A percentile compares a stretch with the other conserved stretches of the same genome.
Conservation (phyloP, 192 early-diverging fungal species). For the Entrophospora sp. region DNA sequence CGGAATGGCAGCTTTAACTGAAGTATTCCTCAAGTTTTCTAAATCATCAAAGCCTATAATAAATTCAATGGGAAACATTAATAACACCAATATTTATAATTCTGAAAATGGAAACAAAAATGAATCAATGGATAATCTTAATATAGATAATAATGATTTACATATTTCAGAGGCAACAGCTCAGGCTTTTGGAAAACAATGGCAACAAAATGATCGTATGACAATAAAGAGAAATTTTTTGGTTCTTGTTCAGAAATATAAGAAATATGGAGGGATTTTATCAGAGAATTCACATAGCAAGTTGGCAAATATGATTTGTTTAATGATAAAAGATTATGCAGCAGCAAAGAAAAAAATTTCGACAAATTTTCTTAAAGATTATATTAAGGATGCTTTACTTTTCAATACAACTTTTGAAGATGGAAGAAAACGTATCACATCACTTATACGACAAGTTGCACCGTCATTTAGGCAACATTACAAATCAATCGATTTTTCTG, state of each 20-base stretch:
- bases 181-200: constrained; percentile 41
- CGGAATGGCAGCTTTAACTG: constrained; percentile 36
- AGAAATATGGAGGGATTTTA: constrained; percentile 33
- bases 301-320: constrained; percentile 35
- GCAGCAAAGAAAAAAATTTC: constrained; percentile 28
- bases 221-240: constrained; percentile 49
- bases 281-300: constrained; percentile 37
- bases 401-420: constrained; percentile 7
- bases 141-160: too few relatives aligned
- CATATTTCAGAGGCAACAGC: background rate
- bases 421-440: constrained; percentile 10
- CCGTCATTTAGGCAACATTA: constrained; percentile 28
- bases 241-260: constrained; percentile 35
- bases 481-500: constrained; percentile 39
- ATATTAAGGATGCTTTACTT: constrained; percentile 26
- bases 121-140: background rate
- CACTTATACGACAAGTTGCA: constrained; percentile 24
- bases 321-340: constrained; percentile 39
- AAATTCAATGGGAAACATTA: background rate
- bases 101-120: background rate
- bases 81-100: background rate
- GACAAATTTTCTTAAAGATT: constrained; percentile 42
- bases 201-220: constrained; percentile 50
- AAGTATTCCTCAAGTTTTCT: constrained; percentile 41
- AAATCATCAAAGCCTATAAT: constrained; percentile 34